Base-by-base conservation (phyloP, 371 early-diverging fungal genomes). In the Sporodiniella umbellata region DNA sequence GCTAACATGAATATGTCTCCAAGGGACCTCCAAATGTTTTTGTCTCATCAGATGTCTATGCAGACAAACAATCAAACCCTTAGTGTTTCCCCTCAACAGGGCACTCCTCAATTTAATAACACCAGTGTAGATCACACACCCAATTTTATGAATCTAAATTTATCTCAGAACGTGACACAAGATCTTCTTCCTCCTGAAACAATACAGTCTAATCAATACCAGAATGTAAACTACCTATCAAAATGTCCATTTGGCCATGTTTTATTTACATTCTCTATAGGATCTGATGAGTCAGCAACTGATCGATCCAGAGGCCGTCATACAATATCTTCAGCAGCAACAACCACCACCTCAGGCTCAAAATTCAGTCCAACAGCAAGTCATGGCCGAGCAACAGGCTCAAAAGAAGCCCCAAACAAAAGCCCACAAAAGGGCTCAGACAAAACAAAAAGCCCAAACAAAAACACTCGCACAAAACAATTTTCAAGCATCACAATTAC, bases 1-100 rank as follows among this genome's bases (percentile, higher is more conserved):
- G 15, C 8, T 14, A 35, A 35, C 3, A n/a, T 60, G 10, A 53
- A 42, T 18, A 39, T 72, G 19, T 59, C 66, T 14, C 64, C 62
- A 10, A 64, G 66, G 33, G 68, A 72, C 30, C 38, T 67, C 31
- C 70, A 66, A 56, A 53, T 52, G 15, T 53, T 57, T 21, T 37
- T 70, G 18, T 45, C 57, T 31, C 66, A 56, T 22, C 71, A 70
- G n/a, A 35, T 14, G 35, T 5, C 51, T 43, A 4, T 43, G 44
- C 35, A 48, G 15, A 45, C 31, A 33, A 35, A 35, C 15, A 11
- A 35, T 35, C 35, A 35, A n/a, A 8, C 11, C 8, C 14, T n/a
- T n/a, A n/a, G n/a, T n/a, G n/a, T n/a, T n/a, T n/a, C n/a, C n/a
- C n/a, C n/a, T 4, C 35, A 14, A 4, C 54, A 42, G 43, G 30